phyloP scores from a whole-genome alignment of 805 yeast genomes.

The Kodamaea kakaduensis region DNA sequence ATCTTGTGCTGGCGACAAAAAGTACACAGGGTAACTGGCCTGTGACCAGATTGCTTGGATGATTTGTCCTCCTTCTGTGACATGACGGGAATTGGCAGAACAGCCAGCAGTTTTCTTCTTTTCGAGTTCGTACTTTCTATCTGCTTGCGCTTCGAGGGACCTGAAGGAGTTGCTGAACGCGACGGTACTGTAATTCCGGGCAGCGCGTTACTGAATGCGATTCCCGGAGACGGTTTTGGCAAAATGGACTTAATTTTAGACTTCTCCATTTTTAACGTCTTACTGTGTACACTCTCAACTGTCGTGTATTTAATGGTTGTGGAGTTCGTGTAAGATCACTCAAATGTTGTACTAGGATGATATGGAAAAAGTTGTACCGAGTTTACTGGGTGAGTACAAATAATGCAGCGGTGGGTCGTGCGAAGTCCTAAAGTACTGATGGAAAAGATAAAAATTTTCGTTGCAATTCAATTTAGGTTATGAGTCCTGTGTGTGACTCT shows the following conservation, averaged over 20 bases:
- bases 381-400: no score
- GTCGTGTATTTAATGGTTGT: no score
- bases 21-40: conserved; percentile 91
- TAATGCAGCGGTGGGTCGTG: conserved; percentile 10
- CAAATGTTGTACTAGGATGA: no score
- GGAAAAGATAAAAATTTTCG: conserved; percentile 28
- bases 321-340: no score
- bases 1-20: conserved; percentile 94
- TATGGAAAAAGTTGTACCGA: no score
- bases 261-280: conserved; percentile 32
- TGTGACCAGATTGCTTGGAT: conserved; percentile 44
- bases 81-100: conserved; percentile 3
- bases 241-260: conserved; percentile 39
- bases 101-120: conserved; percentile 6
- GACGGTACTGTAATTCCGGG: conserved; percentile 5
- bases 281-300: no score
- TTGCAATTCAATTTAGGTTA: background rate
- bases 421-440: conserved; percentile 16
- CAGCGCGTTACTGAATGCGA: conserved; percentile 2
- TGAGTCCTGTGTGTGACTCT: no score
- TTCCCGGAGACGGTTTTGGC: conserved; percentile 35
- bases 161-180: conserved; percentile 1
- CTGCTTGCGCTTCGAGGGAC: conserved; percentile 6
- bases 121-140: conserved; percentile 2
- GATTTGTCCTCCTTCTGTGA: conserved; percentile 4